Base-by-base conservation (phyloP, 495 filamentous ascomycete genomes). In the Sabuloglossum arenarium region DNA sequence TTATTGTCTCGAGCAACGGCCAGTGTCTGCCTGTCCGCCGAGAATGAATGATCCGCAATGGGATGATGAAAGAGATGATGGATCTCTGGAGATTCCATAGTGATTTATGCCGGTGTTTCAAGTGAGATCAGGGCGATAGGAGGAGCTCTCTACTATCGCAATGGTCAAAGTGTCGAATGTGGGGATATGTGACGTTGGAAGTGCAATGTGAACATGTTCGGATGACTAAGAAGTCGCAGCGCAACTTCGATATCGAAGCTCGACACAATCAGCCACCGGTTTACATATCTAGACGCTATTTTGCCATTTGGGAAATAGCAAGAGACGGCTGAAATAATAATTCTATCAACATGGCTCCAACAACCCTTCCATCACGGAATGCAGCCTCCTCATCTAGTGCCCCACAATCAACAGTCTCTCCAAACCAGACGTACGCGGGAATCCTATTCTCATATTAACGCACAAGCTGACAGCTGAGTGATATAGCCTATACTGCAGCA, bases 61-160 rank as follows among this genome's bases (percentile, higher is more conserved):
- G 90, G 87, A 59, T 84, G 79, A 69, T 98, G 88, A 71, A 97
- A 97, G 55, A 98, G 85, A 65, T 96, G 91, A 69, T 98, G 86
- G 53, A 90, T 84, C 71, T 97, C 86, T 57, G 90, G 85, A 58
- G 81, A 62, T 47, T 84, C 74, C 90, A 96, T 97, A 62, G 50
- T 74, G 49, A 59, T 29, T n/a, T 57, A 30, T 34, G 6, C 28
- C 8, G 9, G 6, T n/a, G 45, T 49, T 16, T n/a, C 21, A n/a
- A 37, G 14, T 42, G 29, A 53, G 49, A 53, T 69, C 32, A 3
- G n/a, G 57, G 64, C 68, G 86, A 86, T 90, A 96, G 91, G 91
- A 98, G 90, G 79, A 85, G 78, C 89, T 94, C 93, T 98, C 91
- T 82, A 98, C 91, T 95, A 94, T 79, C 86, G 78, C 75, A 50